phyloP scores from a whole-genome alignment of 148 eudicot species.

The Nyssa sinensis region DNA sequence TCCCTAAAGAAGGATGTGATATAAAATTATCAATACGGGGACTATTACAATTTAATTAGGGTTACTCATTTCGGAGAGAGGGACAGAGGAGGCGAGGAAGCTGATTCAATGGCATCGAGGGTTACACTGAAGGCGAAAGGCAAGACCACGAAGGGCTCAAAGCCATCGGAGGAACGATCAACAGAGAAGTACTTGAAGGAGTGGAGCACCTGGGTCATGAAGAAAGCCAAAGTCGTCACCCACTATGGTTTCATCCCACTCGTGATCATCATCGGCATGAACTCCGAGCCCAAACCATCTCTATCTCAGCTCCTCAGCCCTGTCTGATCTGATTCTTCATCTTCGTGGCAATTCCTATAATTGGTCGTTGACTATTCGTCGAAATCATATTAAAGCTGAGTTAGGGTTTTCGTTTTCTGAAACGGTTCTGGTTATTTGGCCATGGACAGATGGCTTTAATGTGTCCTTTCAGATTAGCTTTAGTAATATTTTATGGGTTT shows the following conservation, averaged over 20 bases:
- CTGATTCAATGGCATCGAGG: constrained; percentile 33
- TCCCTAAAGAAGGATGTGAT: no score
- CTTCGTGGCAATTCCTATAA: not conserved
- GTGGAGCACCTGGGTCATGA: constrained; percentile 69
- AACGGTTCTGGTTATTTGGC: not conserved
- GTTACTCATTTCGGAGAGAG: constrained; percentile 3
- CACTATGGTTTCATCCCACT: constrained; percentile 81
- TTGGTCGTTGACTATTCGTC: constrained; percentile 13
- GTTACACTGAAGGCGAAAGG: constrained; percentile 40
- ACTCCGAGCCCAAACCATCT: constrained; percentile 75
- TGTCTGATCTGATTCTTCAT: constrained; percentile 24
- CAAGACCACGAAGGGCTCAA: constrained; percentile 21
- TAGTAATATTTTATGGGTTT: not conserved
- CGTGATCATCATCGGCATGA: constrained; percentile 71
- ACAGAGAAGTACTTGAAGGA: constrained; percentile 45
- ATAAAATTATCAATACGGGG: no score
- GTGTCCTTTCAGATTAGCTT: not conserved
- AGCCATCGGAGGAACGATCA: constrained; percentile 18
- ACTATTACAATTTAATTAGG: not conserved
- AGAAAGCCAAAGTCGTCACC: constrained; percentile 62
- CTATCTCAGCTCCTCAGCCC: constrained; percentile 74
- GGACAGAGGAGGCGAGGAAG: not conserved
- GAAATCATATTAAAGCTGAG: not conserved
- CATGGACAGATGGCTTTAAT: not conserved
- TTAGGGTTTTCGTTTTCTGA: not conserved